Conservation (phyloP, 306 rosid species). For the Delonix regia region DNA sequence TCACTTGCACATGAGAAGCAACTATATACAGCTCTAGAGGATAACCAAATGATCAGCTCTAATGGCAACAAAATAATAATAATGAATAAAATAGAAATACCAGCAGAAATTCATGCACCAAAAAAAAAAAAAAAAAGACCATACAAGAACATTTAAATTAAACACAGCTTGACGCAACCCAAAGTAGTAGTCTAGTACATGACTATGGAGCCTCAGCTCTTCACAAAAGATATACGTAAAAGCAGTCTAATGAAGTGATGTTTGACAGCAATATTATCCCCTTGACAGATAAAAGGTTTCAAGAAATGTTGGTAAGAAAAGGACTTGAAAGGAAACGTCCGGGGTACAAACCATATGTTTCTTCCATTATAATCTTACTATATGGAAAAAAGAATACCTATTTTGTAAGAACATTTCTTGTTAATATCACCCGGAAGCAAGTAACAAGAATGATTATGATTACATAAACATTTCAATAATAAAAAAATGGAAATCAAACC, state of each 20-base stretch:
- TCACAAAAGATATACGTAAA: background rate
- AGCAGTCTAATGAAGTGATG: constrained; percentile 4
- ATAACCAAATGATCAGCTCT: constrained; percentile 7
- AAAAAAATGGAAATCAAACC: background rate
- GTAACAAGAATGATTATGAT: background rate
- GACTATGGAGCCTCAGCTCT: background rate
- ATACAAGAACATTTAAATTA: background rate
- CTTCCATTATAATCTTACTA: background rate
- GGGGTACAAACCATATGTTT: background rate
- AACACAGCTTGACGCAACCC: constrained; percentile 20
- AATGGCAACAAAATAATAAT: constrained; percentile 28
- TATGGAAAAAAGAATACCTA: no score
- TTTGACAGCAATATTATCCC: background rate
- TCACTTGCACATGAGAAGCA: constrained; percentile 29
- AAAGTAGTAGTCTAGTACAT: constrained; percentile 2
- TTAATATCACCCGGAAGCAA: background rate
- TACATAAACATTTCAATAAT: constrained; percentile 6
- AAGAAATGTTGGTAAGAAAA: background rate
- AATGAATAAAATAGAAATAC: background rate
- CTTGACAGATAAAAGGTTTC: background rate
- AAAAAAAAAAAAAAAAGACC: background rate
- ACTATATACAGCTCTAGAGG: constrained; percentile 28
- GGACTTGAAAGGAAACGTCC: background rate
- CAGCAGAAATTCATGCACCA: background rate
- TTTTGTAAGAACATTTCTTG: background rate